Base-by-base conservation (phyloP, 2,329 filamentous ascomycete species). In the Phialemonium atrogriseum region DNA sequence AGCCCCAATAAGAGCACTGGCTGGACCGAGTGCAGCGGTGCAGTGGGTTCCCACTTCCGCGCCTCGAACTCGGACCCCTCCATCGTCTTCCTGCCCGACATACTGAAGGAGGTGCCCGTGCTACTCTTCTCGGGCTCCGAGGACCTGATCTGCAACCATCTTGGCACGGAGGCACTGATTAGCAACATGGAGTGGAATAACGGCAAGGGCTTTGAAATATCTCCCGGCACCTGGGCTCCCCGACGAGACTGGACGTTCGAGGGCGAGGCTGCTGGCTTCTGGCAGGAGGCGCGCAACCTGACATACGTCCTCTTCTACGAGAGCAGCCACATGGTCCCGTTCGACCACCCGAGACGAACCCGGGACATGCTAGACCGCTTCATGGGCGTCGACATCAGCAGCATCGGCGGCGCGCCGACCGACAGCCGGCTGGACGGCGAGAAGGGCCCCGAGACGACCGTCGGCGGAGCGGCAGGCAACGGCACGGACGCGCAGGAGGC, bases 341-440 rank as follows among this genome's bases (percentile, higher is more conserved):
- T 91, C 50, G 89, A 98, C 57, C 84, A 83, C 47, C 80, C 89
- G 1, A 78, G 86, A 28, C 80, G 87, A 38, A 83, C 80, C 13
- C 77, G 89, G 39, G 91, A 96, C 55, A 98, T 98, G 91, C 77
- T 98, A 11, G 89, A 98, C 58, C 83, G 91, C 24, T 94, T 98
- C 61, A 86, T 96, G 72, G 76, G 77, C 29, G 85, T 98, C 24
- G 87, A 96, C 51, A 93, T 96, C 43, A 82, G 76, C 46, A 81
- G 74, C 49, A 93, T 95, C 43, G 89, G 89, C 36, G 88, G 85
- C 30, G 62, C 65, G 31, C 85, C 87, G 0, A 73, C 79, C 1
- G 83, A 94, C 55, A 87, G 80, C 36, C 73, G 74, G 19, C 80
- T 94, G 34, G 87, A 94, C 50, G 88, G 88, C 34, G 84, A 93